Evolutionary conservation across 75 land plant species (phyloP).

Genomic region (Sequoiadendron giganteum): DNA sequence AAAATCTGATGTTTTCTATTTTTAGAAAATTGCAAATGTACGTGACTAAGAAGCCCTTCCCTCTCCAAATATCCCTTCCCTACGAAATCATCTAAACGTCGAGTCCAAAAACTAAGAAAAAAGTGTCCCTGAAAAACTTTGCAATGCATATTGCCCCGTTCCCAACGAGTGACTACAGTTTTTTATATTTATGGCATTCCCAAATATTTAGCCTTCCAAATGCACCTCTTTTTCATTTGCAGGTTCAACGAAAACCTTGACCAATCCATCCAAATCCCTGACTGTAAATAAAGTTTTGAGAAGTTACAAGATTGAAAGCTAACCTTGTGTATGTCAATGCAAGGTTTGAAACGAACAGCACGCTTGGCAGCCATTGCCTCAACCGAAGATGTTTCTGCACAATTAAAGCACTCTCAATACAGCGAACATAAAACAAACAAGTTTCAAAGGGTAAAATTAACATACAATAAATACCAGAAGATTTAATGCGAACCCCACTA

Average conservation of each 20-base stretch:
- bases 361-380: constrained; percentile 6
- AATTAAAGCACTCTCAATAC: neutral
- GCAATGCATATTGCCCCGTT: neutral
- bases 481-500: neutral
- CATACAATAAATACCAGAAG: neutral
- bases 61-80: neutral
- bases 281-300: neutral
- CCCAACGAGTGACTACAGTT: neutral
- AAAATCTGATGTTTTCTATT: too few relatives aligned
- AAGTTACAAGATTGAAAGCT: neutral
- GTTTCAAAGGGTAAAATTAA: neutral
- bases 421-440: neutral
- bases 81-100: neutral
- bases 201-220: neutral
- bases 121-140: neutral
- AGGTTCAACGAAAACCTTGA: neutral
- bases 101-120: neutral
- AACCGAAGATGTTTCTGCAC: neutral
- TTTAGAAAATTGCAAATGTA: too few relatives aligned
- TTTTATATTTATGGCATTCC: neutral
- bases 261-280: neutral
- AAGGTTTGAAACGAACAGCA: constrained; percentile 56
- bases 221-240: neutral
- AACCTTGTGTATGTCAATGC: constrained; percentile 80
- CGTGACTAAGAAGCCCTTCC: too few relatives aligned